Evolutionary conservation across 139 green algal species (phyloP).

Genomic region (Chlamydomonas eustigma): DNA sequence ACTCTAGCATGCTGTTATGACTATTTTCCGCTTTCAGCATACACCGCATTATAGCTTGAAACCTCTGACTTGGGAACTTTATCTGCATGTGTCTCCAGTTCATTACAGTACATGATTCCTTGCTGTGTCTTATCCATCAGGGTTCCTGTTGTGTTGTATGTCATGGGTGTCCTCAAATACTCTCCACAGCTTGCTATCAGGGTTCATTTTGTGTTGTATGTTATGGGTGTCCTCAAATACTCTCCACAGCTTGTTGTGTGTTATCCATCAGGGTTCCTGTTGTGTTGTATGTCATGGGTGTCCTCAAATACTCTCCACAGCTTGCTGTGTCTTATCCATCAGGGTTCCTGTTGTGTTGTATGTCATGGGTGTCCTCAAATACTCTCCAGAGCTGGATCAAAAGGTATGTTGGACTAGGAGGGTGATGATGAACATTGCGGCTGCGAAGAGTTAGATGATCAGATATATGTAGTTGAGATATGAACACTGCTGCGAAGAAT

Average conservation of each 20-base stretch:
- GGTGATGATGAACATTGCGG: too few relatives aligned
- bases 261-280: too few relatives aligned
- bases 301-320: too few relatives aligned
- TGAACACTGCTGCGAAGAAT: not conserved
- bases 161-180: not conserved
- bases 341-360: too few relatives aligned
- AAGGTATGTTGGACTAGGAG: not conserved
- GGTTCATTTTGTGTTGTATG: slow-evolving; percentile 4
- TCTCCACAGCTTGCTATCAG: not conserved
- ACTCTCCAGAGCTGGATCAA: not conserved
- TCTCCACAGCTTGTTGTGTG: too few relatives aligned
- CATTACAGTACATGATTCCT: not conserved
- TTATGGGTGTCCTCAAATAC: slow-evolving; percentile 2
- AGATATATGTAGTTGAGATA: not conserved
- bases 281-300: too few relatives aligned
- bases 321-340: too few relatives aligned
- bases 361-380: too few relatives aligned
- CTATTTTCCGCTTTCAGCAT: too few relatives aligned
- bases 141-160: not conserved
- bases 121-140: not conserved
- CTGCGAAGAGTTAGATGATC: too few relatives aligned
- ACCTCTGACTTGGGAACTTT: not conserved
- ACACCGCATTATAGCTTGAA: not conserved
- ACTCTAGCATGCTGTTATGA: too few relatives aligned
- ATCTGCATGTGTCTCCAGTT: not conserved